These are phyloP conservation scores for Alternaria sp. DNA, from an alignment of 2,329 filamentous ascomycete genomes.

Conservation along the genomic window DNA sequence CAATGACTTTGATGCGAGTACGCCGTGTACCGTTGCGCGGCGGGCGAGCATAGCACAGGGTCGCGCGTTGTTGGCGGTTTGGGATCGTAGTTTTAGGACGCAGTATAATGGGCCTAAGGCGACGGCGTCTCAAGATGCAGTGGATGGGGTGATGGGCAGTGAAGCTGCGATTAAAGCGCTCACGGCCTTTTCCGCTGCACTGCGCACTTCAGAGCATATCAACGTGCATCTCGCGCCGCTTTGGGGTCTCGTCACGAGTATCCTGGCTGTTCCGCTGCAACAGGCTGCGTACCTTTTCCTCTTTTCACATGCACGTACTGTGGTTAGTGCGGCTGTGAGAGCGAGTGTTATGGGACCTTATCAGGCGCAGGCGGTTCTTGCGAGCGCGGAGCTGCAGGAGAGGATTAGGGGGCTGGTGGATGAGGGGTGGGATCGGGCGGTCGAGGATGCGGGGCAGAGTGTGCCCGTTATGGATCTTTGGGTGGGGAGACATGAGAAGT, in stretches of 20 bases:
- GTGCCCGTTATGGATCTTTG: conserved; percentile 82
- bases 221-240: conserved; percentile 73
- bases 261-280: conserved; percentile 65
- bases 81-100: conserved; percentile 71
- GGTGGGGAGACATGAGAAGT: conserved; percentile 80
- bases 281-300: conserved; percentile 78
- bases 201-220: conserved; percentile 36
- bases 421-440: conserved; percentile 63
- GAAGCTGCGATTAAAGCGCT: conserved; percentile 32
- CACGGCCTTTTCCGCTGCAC: conserved; percentile 33
- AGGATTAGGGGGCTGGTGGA: conserved; percentile 66
- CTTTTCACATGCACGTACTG: conserved; percentile 76
- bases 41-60: conserved; percentile 79
- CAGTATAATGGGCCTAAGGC: conserved; percentile 19
- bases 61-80: conserved; percentile 74
- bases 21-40: conserved; percentile 79
- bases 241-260: conserved; percentile 69
- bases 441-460: conserved; percentile 74
- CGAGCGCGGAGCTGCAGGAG: conserved; percentile 63
- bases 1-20: conserved; percentile 77
- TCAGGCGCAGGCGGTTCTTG: conserved; percentile 76
- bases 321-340: conserved; percentile 77
- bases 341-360: conserved; percentile 82
- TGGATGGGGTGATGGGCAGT: not conserved
- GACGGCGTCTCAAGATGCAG: not conserved